Base-by-base conservation (phyloP, 2,329 filamentous ascomycete species). In the Colletotrichum filicis region DNA sequence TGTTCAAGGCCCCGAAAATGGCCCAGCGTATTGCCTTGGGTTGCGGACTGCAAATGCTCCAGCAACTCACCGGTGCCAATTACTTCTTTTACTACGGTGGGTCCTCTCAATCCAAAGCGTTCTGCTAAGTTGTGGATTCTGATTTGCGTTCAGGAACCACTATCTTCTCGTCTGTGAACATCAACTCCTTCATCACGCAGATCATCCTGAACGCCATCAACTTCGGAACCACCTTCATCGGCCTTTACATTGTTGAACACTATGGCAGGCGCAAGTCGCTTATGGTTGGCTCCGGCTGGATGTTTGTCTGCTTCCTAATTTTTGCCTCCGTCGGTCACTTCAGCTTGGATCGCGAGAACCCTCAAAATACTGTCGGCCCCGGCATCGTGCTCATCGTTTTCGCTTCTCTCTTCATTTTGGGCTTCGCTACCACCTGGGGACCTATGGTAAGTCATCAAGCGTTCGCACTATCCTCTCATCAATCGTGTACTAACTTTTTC, bases 121-220 rank as follows among this genome's bases (percentile, higher is more conserved):
- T n/a, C n/a, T n/a, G n/a, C n/a, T n/a, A n/a, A n/a, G n/a, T n/a
- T n/a, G n/a, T n/a, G n/a, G n/a, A n/a, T n/a, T n/a, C 79, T 90
- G 90, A 79, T 93, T 92, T 67, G 32, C 11, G 3, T 35, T 4
- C 32, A 35, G 88, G 87, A 5, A 90, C 88, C 28, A 86, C 85
- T n/a, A 84, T 87, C 74, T 87, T 87, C 73, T 74, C 64, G 6
- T 85, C 85, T 0, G 85, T 87, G 8, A 78, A 80, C 3, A 86
- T 87, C 72, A 88, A 92, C 81, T 89, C 88, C 30, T 93, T 90
- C 78, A 85, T 92, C 64, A 93, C 91, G 0, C 90, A 92, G 74
- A 92, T 93, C 76, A 92, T 93, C 70, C 86, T 93, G 35, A 89
- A 89, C 75, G 88, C 86, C 3, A 92, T 94, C 76, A 94, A 94